Base-by-base conservation (phyloP, 257 asterid species). In the Ehretia macrophylla region DNA sequence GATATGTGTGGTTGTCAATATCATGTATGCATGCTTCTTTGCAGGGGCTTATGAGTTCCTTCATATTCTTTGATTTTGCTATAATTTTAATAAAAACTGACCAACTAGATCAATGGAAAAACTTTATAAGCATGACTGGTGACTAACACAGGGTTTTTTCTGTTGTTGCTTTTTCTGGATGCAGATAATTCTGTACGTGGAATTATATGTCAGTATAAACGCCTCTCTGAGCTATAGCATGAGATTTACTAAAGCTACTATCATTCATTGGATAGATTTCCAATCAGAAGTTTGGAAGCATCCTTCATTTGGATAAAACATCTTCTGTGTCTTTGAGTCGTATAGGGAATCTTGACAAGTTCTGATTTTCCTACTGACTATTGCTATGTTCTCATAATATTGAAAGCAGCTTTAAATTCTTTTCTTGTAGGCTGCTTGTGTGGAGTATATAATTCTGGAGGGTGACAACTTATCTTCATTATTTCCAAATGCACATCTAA, bases 121-220 rank as follows among this genome's bases (percentile, higher is more conserved):
- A 27, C 13, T n/a, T n/a, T 44, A 21, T 32, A 60, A 32, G 20
- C 1, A 45, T 58, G 55, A 50, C 11, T 0, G 17, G 4, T 66
- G 68, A 20, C 65, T 59, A 67, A 66, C 59, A 22, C 74, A 69
- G 67, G 54, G 57, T 63, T 23, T 68, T 53, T 21, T 63, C 23
- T 14, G 19, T 65, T 67, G 51, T 59, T 52, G 46, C 53, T 32
- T 63, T 75, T 67, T 65, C 40, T 70, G 64, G 61, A 20, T 75
- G 94, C 97, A 93, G 99, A 83, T 93, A 46, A 63, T 83, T 59
- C 76, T 93, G 52, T 93, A 89, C 63, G 78, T 82, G 75, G 99
- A 93, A 66, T 81, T 93, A 79, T 93, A 93, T 50, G 99, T 93
- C 80, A 89, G 99, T 85, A 57, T 70, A 54, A 56, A 57, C 51